Evolutionary conservation across 805 yeast genomes (phyloP), one percentile per base, ranked within the genome.

Genomic region (Lipomyces japonicus): DNA sequence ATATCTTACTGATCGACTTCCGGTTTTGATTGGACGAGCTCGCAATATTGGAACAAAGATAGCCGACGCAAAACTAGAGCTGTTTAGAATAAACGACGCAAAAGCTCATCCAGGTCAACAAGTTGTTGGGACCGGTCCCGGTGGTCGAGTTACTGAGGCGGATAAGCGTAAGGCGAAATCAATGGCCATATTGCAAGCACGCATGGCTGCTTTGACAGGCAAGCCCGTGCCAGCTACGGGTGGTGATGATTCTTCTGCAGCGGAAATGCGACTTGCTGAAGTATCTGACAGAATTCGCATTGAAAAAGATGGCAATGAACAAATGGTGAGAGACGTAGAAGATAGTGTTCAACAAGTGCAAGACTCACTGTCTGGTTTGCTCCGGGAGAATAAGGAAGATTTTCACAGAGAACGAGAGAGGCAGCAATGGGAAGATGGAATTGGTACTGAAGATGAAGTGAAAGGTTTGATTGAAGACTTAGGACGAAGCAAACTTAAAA

Each of bases 201-300:
- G 95, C 59, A 89, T 91, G 95, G 95, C 96, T 25, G 87, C 91
- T 2, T 76, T 91, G 61, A 90, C 97, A 0, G 96, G 96, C 4
- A 84, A 81, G 61, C 72, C 78, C 5, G 66, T 71, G 38, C 53
- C 32, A 3, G 75, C 73, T 22, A 66, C 61, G 12, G 75, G 73
- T 23, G 68, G 62, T 14, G 79, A 80, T 35, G 77, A 74, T 45
- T 76, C 79, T 44, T 87, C 82, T 53, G 65, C 70, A 4, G 70
- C 72, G 14, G 61, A 56, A 44, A 35, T 42, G 39, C 40, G 59
- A 42, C 73, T 83, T 55, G 75, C 74, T 44, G 75, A 73, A 51
- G 83, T 79, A 43, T 68, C 76, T 21, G 72, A 75, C 19, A 69
- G 67, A 22, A 76, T 82, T n/a, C 74, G 73, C 34, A 66, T 67